phyloP scores from a whole-genome alignment of 345 rosid genomes.

The rapeseed (Brassica napus) region DNA sequence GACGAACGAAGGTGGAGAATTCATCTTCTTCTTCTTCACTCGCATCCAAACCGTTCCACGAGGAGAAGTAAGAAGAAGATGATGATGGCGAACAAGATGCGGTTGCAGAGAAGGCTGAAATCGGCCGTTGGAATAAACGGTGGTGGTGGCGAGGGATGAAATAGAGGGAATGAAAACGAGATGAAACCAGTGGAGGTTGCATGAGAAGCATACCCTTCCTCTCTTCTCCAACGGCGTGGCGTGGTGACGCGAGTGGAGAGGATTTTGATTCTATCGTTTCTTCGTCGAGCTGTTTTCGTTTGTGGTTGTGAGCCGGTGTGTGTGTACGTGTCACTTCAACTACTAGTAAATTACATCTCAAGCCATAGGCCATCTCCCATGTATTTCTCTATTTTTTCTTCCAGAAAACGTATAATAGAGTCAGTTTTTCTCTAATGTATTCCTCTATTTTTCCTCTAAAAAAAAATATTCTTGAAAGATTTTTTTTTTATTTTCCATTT shows the following conservation, averaged over 20 bases:
- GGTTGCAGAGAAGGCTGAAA: conserved; percentile 35
- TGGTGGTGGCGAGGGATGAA: conserved; percentile 40
- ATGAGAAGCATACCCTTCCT: conserved; percentile 48
- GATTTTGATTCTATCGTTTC: not conserved
- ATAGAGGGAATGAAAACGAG: conserved; percentile 51
- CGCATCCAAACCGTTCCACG: conserved; percentile 26
- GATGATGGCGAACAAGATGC: conserved; percentile 29
- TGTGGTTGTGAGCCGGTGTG: conserved; percentile 13
- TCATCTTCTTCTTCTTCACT: conserved; percentile 41
- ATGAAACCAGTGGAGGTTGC: conserved; percentile 51
- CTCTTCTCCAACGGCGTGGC: conserved; percentile 34
- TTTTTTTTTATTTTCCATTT: too few relatives aligned
- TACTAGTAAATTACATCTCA: too few relatives aligned
- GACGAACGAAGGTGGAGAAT: conserved; percentile 47
- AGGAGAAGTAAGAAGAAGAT: conserved; percentile 23
- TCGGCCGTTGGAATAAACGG: conserved; percentile 42
- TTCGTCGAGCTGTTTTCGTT: conserved; percentile 5
- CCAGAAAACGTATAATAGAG: too few relatives aligned
- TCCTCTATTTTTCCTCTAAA: too few relatives aligned
- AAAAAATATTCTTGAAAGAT: too few relatives aligned
- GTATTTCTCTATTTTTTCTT: too few relatives aligned
- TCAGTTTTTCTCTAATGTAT: too few relatives aligned
- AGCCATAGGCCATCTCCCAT: too few relatives aligned
- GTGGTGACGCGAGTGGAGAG: conserved; percentile 1
- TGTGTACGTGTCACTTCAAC: not conserved